Base-by-base conservation (phyloP, 495 filamentous ascomycete genomes). In the Penicillium robsamsonii region DNA sequence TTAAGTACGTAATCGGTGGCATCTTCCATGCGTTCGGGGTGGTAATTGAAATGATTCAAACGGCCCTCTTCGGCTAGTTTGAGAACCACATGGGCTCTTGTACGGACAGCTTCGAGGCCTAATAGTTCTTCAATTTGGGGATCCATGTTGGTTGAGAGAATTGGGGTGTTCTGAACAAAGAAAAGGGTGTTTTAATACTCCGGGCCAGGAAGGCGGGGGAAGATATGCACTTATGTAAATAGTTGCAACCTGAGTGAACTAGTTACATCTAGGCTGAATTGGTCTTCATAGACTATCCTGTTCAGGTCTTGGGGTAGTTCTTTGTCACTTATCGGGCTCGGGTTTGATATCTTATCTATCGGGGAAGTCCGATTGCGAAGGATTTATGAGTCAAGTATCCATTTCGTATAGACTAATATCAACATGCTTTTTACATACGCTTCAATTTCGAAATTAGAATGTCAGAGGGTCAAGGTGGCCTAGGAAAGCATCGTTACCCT, bases 401-500 rank as follows among this genome's bases (percentile, higher is more conserved):
- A 25, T 54, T 54, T 54, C 43, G 43, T 54, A 54, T 54, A 54
- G 24, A 46, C 42, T 54, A 54, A 54, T 46, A 54, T 59, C 45
- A n/a, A n/a, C n/a, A 46, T 46, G 20, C 42, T 54, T 54, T 54
- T 54, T 54, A 54, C 51, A 46, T 46, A 46, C 30, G 41, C 42
- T 54, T 25, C 13, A 22, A n/a, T 44, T 17, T 17, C 17, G 20
- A 44, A 35, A 50, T 56, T 65, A 78, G 64, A 83, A 77, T 4
- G 71, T 75, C 47, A 85, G 58, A 7, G 67, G 69, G 50, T 83
- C 77, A 17, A 89, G 81, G 51, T 77, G 70, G 9, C 88, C 88
- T 50, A 91, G 62, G 69, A 92, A 91, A 50, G 61, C 72, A 41
- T 75, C 67, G 52, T 72, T 78, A 3, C 79, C 81, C 57, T 77